A percentile compares a stretch with the other conserved stretches of the same genome.
These are phyloP conservation scores for Oryza coarctata DNA, from an alignment of 176 grass and related monocot species.

Conservation along the genomic window DNA sequence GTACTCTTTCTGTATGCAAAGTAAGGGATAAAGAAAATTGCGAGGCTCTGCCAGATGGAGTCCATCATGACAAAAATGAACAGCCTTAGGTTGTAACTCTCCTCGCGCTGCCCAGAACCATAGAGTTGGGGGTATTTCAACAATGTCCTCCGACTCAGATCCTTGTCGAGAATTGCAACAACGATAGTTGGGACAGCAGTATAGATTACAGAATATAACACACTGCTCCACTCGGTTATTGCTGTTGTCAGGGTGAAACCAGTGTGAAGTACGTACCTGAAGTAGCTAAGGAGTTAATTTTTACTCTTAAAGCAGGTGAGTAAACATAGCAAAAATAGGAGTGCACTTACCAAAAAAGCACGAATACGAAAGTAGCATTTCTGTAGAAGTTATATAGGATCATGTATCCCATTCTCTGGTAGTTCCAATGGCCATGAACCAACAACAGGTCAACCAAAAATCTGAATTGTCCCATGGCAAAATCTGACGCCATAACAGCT, in stretches of 20 bases:
- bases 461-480: conserved; percentile 96
- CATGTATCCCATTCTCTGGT: conserved; percentile 98
- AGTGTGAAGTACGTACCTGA: conserved; percentile 97
- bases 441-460: conserved; percentile 86
- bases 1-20: conserved; percentile 76
- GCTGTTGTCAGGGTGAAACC: conserved; percentile 82
- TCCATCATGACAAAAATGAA: conserved; percentile 86
- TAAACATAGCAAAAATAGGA: conserved; percentile 13
- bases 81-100: conserved; percentile 88
- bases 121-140: conserved; percentile 88
- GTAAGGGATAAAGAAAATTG: conserved; percentile 85
- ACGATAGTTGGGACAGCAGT: conserved; percentile 79
- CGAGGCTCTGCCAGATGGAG: conserved; percentile 82
- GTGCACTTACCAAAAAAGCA: conserved; percentile 86
- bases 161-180: conserved; percentile 90
- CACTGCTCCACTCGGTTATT: conserved; percentile 90
- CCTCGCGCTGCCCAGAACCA: conserved; percentile 72
- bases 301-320: conserved; percentile 31
- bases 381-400: conserved; percentile 99
- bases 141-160: conserved; percentile 79
- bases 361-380: conserved; percentile 90
- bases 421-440: conserved; percentile 99
- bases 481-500: conserved; percentile 99
- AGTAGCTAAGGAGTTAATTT: conserved; percentile 35
- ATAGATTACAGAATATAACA: conserved; percentile 91